Conservation (phyloP, 164 flowering plant species). For the Nymphaea thermarum region DNA sequence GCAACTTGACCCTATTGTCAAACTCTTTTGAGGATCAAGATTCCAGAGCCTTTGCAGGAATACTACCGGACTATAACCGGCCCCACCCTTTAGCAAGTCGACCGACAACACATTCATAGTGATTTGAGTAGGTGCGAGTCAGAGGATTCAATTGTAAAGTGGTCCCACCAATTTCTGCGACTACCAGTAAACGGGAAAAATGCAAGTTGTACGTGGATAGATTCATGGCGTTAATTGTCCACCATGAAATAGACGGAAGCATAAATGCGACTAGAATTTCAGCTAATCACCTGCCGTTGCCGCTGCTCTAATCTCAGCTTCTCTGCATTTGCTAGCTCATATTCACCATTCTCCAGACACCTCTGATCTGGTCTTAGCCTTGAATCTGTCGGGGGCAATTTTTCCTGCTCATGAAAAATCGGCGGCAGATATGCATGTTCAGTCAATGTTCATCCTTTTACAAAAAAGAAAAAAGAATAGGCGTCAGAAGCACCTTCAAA, state of each 20-base stretch:
- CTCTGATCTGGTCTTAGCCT: constrained; percentile 61
- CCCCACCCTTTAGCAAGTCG: not conserved
- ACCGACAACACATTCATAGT: not conserved
- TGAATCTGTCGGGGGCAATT: constrained; percentile 48
- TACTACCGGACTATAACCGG: not conserved
- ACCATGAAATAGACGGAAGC: not conserved
- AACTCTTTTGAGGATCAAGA: constrained; percentile 12
- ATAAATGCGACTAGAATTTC: too few species aligned
- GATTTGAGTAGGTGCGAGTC: not conserved
- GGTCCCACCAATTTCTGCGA: too few species aligned
- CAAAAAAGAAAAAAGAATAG: constrained; percentile 4
- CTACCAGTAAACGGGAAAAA: not conserved
- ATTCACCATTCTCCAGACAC: constrained; percentile 40
- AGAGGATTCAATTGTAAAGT: too few species aligned
- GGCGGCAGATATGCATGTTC: constrained; percentile 32
- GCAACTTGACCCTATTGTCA: not conserved
- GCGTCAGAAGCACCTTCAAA: constrained; percentile 35
- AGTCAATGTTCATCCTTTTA: constrained; percentile 16
- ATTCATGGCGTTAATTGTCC: not conserved
- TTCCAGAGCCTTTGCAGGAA: constrained; percentile 44
- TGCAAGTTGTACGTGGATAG: not conserved
- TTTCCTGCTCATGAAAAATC: constrained; percentile 20
- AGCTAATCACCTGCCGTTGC: constrained; percentile 30
- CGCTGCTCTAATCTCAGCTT: constrained; percentile 43
- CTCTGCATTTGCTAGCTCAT: constrained; percentile 39